Conservation (phyloP, 129 eudicot species). For the Rutidosis leptorrhynchoides region DNA sequence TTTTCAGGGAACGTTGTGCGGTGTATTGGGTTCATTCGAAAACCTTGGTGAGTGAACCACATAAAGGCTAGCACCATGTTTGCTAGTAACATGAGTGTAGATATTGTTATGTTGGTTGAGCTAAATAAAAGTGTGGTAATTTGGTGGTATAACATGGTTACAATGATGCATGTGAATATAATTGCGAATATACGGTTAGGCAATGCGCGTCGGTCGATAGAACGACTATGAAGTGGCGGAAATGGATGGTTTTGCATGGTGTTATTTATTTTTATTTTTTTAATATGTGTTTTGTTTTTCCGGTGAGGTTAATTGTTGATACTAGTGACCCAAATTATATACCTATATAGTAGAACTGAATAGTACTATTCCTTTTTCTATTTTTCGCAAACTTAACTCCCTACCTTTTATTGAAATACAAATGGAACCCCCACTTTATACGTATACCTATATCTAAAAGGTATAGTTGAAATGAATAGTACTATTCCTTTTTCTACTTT, state of each 20-base stretch:
- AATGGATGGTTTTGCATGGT: slow-evolving; percentile 16
- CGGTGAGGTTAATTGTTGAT: neutral
- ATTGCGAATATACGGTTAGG: slow-evolving; percentile 50
- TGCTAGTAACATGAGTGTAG: slow-evolving; percentile 35
- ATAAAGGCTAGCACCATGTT: slow-evolving; percentile 44
- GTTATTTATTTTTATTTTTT: too few relatives aligned
- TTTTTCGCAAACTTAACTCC: too few relatives aligned
- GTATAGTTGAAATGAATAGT: too few relatives aligned
- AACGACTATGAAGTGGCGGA: slow-evolving; percentile 36
- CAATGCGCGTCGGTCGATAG: slow-evolving; percentile 30
- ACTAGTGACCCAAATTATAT: neutral
- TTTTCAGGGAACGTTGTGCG: slow-evolving; percentile 41
- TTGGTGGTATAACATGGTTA: slow-evolving; percentile 41
- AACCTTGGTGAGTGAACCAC: slow-evolving; percentile 50
- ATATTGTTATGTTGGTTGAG: slow-evolving; percentile 26
- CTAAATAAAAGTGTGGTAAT: slow-evolving; percentile 22
- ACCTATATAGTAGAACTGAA: too few relatives aligned
- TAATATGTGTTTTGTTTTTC: neutral
- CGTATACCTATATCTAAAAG: too few relatives aligned
- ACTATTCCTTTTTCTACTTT: too few relatives aligned
- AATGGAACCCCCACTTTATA: too few relatives aligned
- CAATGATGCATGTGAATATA: slow-evolving; percentile 32
- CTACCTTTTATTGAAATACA: too few relatives aligned
- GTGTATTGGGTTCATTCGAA: slow-evolving; percentile 44
- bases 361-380: too few relatives aligned